Percentiles rank a stretch among this genome's conserved stretches.
Conservation (phyloP, 139 green algal genomes). For the Chlorella sp. region DNA sequence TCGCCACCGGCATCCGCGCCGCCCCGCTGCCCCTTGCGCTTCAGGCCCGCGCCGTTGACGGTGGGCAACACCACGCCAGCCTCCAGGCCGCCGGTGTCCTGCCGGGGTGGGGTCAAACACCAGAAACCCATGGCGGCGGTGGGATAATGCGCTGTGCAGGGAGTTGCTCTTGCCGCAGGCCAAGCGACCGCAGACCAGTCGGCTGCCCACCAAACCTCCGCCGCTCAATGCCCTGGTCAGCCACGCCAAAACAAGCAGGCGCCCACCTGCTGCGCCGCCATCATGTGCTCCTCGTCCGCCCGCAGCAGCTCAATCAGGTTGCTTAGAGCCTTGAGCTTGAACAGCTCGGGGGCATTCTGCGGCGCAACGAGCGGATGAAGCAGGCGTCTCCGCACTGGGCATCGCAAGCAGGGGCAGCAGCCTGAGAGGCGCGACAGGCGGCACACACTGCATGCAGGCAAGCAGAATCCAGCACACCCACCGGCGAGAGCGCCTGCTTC, state of each 20-base stretch:
- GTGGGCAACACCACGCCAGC: background rate
- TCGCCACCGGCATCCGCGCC: background rate
- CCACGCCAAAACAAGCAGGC: background rate
- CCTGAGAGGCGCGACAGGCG: too few relatives aligned
- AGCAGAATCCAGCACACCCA: too few relatives aligned
- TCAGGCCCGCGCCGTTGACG: background rate
- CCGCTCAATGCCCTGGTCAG: background rate
- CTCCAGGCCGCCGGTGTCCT: background rate
- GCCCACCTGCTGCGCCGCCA: conserved; percentile 51
- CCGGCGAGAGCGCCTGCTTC: conserved; percentile 42
- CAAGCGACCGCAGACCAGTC: too few relatives aligned
- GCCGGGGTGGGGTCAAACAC: too few relatives aligned
- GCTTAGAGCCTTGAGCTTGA: conserved; percentile 68
- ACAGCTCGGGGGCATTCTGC: conserved; percentile 14
- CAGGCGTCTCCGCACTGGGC: too few relatives aligned
- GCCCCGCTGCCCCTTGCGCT: conserved; percentile 24
- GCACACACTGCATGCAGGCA: too few relatives aligned
- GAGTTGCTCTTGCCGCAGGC: too few relatives aligned
- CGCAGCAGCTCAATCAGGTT: conserved; percentile 79
- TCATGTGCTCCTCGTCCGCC: conserved; percentile 67
- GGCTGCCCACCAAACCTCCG: too few relatives aligned
- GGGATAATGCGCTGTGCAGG: too few relatives aligned
- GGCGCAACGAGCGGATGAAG: too few relatives aligned
- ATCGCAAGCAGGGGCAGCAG: too few relatives aligned
- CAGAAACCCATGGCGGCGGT: too few relatives aligned